These are phyloP conservation scores for Tolypocladium nubicola DNA, from an alignment of 2,329 filamentous ascomycete genomes.

Conservation along the genomic window DNA sequence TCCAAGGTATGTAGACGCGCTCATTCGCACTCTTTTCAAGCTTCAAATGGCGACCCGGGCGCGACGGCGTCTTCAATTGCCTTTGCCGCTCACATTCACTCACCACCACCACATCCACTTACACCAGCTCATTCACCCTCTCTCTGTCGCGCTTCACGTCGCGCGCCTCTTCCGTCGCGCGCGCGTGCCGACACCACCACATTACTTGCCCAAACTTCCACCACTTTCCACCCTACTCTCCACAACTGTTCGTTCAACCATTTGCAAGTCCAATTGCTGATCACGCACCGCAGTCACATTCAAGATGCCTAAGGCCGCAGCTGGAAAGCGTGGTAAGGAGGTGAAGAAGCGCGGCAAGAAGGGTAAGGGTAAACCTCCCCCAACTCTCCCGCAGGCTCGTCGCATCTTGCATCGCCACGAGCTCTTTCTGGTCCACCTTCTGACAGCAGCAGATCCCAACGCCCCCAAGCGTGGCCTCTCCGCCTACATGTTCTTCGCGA, in stretches of 20 bases:
- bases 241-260: not conserved
- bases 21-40: conserved; percentile 15
- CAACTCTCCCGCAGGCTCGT: too few species aligned
- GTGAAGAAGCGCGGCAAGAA: conserved; percentile 49
- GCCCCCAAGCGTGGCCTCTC: conserved; percentile 98
- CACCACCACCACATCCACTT: not conserved
- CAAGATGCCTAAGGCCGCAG: conserved; percentile 50
- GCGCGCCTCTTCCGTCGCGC: not conserved
- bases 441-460: conserved; percentile 63
- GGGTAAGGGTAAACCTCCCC: conserved; percentile 31
- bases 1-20: conserved; percentile 24
- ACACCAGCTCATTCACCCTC: not conserved
- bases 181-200: not conserved
- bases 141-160: not conserved
- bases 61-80: conserved; percentile 12
- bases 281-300: conserved; percentile 12
- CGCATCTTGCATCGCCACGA: not conserved
- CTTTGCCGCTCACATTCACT: conserved; percentile 14
- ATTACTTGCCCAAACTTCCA: not conserved
- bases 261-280: not conserved
- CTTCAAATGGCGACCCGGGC: conserved; percentile 14
- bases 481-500: conserved; percentile 99
- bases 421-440: conserved; percentile 5
- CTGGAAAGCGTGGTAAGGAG: conserved; percentile 42
- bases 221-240: not conserved